Base-by-base conservation (phyloP, 2,329 filamentous ascomycete genomes). In the Cercospora sp. region DNA sequence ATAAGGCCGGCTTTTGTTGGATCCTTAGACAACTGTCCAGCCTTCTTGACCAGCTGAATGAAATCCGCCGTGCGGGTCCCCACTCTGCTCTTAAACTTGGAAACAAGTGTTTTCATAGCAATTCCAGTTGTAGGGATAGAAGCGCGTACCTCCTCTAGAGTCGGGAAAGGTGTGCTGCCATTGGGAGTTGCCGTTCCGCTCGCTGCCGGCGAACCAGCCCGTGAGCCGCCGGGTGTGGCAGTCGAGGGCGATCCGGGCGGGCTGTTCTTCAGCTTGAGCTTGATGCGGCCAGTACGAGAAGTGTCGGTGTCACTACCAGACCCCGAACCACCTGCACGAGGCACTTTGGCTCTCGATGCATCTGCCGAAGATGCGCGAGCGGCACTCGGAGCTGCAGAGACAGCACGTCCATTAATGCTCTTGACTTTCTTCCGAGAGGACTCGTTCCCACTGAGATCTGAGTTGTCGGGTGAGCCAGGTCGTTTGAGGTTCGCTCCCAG, bases 361-460 rank as follows among this genome's bases (percentile, higher is more conserved):
- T 68, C 66, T 49, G 73, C 70, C 5, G 69, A 65, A 32, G 75
- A 73, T 9, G 78, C 63, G 30, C 74, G 72, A 67, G 66, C 72
- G 40, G 66, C 70, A 49, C 71, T 71, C 10, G 69, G 57, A 10
- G 65, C 65, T 53, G 66, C 69, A 34, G 72, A 66, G 32, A 71
- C 49, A 86, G 87, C 68, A 40, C 66, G 43, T n/a, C 74, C 72
- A 72, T 82, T 81, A n/a, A 69, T 55, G 37, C 65, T 71, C 74
- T 82, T 83, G 40, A 80, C 78, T 82, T 92, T 92, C 81, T 95
- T 93, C 72, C 91, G 90, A 26, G 89, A 88, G 0, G 92, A 94
- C 78, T 98, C 94, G 74, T 94, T 96, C 63, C 93, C 94, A 78
- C 93, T 97, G 9, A 93, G 93, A 78, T 98, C 94, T 1, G 93